These are phyloP conservation scores for Platanthera zijinensis DNA, from an alignment of 106 monocot species.

Conservation along the genomic window DNA sequence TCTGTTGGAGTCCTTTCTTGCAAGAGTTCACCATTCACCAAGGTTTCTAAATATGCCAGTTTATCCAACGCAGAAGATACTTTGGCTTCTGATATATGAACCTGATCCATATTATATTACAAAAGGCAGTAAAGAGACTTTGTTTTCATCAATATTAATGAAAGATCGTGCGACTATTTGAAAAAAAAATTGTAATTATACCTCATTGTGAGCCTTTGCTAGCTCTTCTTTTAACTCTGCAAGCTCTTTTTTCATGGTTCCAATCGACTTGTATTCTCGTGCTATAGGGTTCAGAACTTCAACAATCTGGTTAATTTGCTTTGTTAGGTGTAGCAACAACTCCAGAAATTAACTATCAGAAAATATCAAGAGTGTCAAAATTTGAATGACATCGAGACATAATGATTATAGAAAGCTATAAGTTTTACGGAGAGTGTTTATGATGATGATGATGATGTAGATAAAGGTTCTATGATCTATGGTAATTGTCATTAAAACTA, in stretches of 20 bases:
- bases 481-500: neutral
- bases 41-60: conserved; percentile 64
- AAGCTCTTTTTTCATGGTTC: conserved; percentile 89
- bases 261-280: conserved; percentile 81
- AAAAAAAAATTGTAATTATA: conserved; percentile 3
- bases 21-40: conserved; percentile 65
- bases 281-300: conserved; percentile 96
- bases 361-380: neutral
- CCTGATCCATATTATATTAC: conserved; percentile 26
- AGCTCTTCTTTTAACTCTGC: conserved; percentile 79
- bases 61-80: conserved; percentile 72
- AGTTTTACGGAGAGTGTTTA: too few species aligned
- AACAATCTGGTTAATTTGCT: conserved; percentile 55
- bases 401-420: too few species aligned
- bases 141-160: neutral
- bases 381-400: too few species aligned
- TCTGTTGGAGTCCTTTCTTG: conserved; percentile 46
- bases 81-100: conserved; percentile 89
- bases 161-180: neutral
- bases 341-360: neutral
- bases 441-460: too few species aligned
- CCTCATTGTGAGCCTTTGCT: conserved; percentile 65
- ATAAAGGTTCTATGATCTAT: neutral
- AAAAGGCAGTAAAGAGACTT: neutral
- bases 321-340: neutral